phyloP scores from a whole-genome alignment of 768 basidiomycete species.

The Suillus sp. region DNA sequence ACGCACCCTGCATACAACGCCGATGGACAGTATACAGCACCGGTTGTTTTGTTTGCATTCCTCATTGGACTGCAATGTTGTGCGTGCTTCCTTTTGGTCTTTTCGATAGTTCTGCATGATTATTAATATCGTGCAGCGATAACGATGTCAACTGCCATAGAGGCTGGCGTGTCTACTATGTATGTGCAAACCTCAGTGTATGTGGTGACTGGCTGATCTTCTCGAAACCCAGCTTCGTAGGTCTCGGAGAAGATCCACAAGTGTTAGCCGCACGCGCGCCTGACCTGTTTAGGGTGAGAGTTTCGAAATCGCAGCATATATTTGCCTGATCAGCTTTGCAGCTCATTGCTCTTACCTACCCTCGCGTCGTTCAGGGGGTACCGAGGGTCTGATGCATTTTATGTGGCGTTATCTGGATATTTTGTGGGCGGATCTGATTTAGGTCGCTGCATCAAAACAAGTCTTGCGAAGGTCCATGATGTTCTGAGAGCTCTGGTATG shows the following conservation, averaged over 20 bases:
- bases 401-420: not conserved
- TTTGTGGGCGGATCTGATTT: not conserved
- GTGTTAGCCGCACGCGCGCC: constrained; percentile 75
- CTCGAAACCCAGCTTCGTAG: constrained; percentile 61
- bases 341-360: constrained; percentile 71
- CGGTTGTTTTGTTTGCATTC: constrained; percentile 78
- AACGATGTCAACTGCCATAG: constrained; percentile 72
- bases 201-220: not conserved
- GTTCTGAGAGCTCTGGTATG: not conserved
- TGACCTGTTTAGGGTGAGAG: constrained; percentile 60
- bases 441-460: not conserved
- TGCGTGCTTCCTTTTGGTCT: constrained; percentile 39
- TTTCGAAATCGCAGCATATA: not conserved
- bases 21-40: constrained; percentile 75
- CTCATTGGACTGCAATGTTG: constrained; percentile 75
- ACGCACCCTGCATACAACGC: constrained; percentile 76
- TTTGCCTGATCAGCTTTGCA: constrained; percentile 27
- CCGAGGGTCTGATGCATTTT: constrained; percentile 25
- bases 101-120: constrained; percentile 1
- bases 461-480: not conserved
- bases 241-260: constrained; percentile 82
- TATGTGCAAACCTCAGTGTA: constrained; percentile 33
- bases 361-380: constrained; percentile 68
- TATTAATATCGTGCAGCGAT: constrained; percentile 43
- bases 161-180: constrained; percentile 89